Conservation (phyloP, 345 rosid species). For the Acer campestre region DNA sequence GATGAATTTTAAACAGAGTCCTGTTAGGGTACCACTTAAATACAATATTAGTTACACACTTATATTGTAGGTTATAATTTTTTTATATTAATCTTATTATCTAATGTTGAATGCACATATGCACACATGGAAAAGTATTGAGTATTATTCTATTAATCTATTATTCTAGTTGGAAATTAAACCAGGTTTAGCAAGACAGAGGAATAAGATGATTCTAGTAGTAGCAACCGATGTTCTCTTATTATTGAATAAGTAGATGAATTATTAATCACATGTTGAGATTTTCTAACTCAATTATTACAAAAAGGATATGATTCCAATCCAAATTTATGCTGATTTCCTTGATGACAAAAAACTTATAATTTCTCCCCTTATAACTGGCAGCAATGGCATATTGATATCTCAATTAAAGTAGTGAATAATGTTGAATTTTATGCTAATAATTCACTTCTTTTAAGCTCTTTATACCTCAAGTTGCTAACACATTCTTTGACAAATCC, state of each 20-base stretch:
- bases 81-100: too few species aligned
- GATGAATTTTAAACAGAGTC: too few species aligned
- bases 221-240: not conserved
- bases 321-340: conserved; percentile 7
- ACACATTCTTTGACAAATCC: conserved; percentile 29
- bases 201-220: conserved; percentile 2
- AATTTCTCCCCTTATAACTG: conserved; percentile 21
- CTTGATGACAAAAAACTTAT: conserved; percentile 2
- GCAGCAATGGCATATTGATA: conserved; percentile 28
- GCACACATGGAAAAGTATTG: too few species aligned
- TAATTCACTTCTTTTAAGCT: conserved; percentile 30
- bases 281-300: conserved; percentile 33
- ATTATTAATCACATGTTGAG: conserved; percentile 9
- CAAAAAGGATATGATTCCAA: conserved; percentile 34
- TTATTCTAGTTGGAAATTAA: not conserved
- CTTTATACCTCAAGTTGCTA: conserved; percentile 34
- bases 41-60: too few species aligned
- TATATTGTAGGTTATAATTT: too few species aligned
- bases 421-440: conserved; percentile 28
- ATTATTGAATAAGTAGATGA: conserved; percentile 21
- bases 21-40: too few species aligned
- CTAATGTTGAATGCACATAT: too few species aligned
- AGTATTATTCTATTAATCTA: not conserved
- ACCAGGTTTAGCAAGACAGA: not conserved
- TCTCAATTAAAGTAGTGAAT: not conserved